These are phyloP conservation scores for Elsinoe ampelina DNA, from an alignment of 2,329 filamentous ascomycete species.

Conservation along the genomic window DNA sequence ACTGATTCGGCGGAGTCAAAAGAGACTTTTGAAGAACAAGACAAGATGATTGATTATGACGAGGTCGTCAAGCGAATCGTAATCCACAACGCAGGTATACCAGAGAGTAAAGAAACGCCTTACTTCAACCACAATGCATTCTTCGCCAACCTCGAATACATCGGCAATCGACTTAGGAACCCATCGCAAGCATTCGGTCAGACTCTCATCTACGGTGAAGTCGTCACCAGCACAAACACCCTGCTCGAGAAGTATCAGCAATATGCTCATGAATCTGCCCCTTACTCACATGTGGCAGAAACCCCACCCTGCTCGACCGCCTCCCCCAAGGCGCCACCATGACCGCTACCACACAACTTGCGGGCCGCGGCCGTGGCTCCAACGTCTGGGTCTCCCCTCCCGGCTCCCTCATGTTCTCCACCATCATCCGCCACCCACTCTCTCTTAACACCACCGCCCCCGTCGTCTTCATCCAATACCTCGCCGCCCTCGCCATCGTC, in stretches of 20 bases:
- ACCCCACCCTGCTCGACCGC: conserved; percentile 63
- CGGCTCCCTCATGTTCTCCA: conserved; percentile 79
- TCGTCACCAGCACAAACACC: conserved; percentile 89
- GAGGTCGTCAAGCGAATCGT: conserved; percentile 64
- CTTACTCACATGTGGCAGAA: conserved; percentile 41
- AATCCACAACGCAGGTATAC: conserved; percentile 58
- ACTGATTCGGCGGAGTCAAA: conserved; percentile 15
- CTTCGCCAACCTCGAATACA: conserved; percentile 61
- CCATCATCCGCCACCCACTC: conserved; percentile 73
- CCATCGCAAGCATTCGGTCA: conserved; percentile 61
- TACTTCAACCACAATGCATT: conserved; percentile 78
- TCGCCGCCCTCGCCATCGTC: conserved; percentile 79
- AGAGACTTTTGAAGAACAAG: conserved; percentile 24
- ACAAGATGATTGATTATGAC: conserved; percentile 59
- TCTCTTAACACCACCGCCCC: conserved; percentile 63
- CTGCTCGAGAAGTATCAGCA: conserved; percentile 68
- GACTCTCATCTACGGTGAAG: conserved; percentile 75
- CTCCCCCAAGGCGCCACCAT: conserved; percentile 81
- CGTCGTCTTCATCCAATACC: conserved; percentile 88
- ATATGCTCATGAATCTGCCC: too few relatives aligned
- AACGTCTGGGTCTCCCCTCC: conserved; percentile 94
- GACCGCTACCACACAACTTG: conserved; percentile 77
- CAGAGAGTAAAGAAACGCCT: conserved; percentile 64
- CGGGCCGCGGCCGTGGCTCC: conserved; percentile 75
- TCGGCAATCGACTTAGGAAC: conserved; percentile 44